Evolutionary conservation across 2,329 filamentous ascomycete species (phyloP).

Genomic region (Fusarium nisikadoi): DNA sequence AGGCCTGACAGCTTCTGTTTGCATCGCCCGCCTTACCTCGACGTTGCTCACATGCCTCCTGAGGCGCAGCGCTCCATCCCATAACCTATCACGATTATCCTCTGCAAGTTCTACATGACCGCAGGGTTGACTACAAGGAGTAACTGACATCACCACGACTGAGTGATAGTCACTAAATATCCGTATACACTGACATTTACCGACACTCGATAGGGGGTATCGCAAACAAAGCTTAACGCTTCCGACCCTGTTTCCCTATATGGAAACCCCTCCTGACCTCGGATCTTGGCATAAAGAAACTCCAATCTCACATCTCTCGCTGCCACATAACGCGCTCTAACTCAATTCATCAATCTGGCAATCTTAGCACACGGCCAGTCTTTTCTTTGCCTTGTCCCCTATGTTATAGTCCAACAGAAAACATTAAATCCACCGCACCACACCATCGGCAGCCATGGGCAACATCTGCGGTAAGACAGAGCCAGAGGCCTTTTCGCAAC

Average conservation of each 20-base stretch:
- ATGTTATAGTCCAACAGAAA: background rate
- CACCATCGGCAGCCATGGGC: slow-evolving; percentile 69
- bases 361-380: background rate
- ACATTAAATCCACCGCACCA: background rate
- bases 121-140: background rate
- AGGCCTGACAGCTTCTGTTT: background rate
- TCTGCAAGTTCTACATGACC: background rate
- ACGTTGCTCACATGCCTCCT: slow-evolving; percentile 28
- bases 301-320: slow-evolving; percentile 19
- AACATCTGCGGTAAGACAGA: slow-evolving; percentile 86
- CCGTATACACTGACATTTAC: background rate
- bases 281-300: slow-evolving; percentile 26
- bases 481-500: slow-evolving; percentile 74
- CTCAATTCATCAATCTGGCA: background rate
- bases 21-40: background rate
- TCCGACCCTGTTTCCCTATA: background rate
- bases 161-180: background rate
- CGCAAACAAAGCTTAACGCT: background rate
- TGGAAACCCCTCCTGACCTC: slow-evolving; percentile 23
- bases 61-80: slow-evolving; percentile 24
- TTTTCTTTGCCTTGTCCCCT: background rate
- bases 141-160: background rate
- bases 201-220: background rate
- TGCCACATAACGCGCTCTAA: slow-evolving; percentile 9
- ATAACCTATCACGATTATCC: background rate